These are phyloP conservation scores for Hygrocybe coccinea DNA, from an alignment of 768 basidiomycete species.

Conservation along the genomic window DNA sequence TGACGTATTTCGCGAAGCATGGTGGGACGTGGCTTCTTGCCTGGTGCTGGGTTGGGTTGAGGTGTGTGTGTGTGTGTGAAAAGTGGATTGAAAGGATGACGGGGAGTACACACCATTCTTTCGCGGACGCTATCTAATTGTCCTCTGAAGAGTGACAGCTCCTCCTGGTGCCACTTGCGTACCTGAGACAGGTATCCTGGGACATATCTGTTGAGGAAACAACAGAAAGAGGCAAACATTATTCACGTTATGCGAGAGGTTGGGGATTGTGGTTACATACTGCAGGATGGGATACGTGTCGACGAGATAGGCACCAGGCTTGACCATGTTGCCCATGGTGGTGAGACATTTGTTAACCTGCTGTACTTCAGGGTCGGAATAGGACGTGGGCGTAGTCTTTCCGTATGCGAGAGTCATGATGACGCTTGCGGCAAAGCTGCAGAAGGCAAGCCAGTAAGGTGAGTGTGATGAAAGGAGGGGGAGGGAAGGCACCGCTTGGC, in stretches of 20 bases:
- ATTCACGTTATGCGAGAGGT: not conserved
- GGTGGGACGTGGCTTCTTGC: slow-evolving; percentile 34
- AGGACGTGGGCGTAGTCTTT: slow-evolving; percentile 33
- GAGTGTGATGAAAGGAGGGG: not conserved
- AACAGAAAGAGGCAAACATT: not conserved
- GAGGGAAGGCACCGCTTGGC: slow-evolving; percentile 39
- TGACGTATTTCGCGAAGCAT: slow-evolving; percentile 55
- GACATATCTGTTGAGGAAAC: slow-evolving; percentile 38
- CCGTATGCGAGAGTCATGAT: slow-evolving; percentile 51
- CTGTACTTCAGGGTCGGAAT: slow-evolving; percentile 43
- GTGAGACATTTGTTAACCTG: slow-evolving; percentile 45
- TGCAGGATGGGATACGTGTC: slow-evolving; percentile 44
- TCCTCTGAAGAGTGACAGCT: slow-evolving; percentile 49
- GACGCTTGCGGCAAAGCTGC: slow-evolving; percentile 46
- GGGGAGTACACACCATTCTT: slow-evolving; percentile 36
- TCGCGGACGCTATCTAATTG: slow-evolving; percentile 44
- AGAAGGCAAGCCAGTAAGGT: not conserved
- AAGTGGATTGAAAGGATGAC: not conserved
- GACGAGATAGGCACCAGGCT: slow-evolving; percentile 44
- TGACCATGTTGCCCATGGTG: slow-evolving; percentile 40
- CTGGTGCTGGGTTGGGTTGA: slow-evolving; percentile 13
- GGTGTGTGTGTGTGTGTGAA: too few relatives aligned
- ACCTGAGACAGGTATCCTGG: slow-evolving; percentile 61
- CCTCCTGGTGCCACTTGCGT: slow-evolving; percentile 51
- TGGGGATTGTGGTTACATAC: slow-evolving; percentile 12